Evolutionary conservation across 768 basidiomycete genomes (phyloP).

Genomic region (Epithele typhae): DNA sequence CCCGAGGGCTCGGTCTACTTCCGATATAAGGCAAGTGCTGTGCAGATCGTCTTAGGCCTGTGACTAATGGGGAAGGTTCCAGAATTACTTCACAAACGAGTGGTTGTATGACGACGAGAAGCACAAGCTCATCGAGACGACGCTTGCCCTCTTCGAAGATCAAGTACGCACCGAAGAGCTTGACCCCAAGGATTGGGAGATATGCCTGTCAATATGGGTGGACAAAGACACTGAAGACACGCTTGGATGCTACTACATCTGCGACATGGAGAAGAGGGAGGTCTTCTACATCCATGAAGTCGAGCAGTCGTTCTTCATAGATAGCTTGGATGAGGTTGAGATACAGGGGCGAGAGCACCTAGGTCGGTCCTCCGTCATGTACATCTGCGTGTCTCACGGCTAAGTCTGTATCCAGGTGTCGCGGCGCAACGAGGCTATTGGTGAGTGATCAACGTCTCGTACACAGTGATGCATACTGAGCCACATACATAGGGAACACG

Average conservation of each 20-base stretch:
- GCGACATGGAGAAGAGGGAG: background rate
- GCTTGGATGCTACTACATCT: conserved; percentile 6
- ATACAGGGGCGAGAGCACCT: conserved; percentile 1
- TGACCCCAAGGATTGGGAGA: background rate
- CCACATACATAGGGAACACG: background rate
- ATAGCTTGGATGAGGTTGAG: background rate
- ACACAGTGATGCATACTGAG: background rate
- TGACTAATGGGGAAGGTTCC: background rate
- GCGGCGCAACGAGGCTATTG: background rate
- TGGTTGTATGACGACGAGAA: background rate
- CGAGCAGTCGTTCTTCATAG: background rate
- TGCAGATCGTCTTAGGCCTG: background rate
- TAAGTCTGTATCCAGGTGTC: background rate
- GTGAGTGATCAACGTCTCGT: background rate
- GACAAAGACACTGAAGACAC: conserved; percentile 5
- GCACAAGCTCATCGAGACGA: background rate
- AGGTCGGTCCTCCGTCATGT: background rate
- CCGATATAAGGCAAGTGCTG: background rate
- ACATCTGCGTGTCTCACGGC: background rate
- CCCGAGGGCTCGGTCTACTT: conserved; percentile 15
- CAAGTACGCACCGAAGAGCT: background rate
- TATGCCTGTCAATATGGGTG: background rate
- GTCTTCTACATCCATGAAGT: background rate
- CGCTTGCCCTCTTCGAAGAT: background rate
- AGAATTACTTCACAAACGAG: conserved; percentile 5